Conservation (phyloP, 108 stramenopile species). For the Nitzschia sp. region DNA sequence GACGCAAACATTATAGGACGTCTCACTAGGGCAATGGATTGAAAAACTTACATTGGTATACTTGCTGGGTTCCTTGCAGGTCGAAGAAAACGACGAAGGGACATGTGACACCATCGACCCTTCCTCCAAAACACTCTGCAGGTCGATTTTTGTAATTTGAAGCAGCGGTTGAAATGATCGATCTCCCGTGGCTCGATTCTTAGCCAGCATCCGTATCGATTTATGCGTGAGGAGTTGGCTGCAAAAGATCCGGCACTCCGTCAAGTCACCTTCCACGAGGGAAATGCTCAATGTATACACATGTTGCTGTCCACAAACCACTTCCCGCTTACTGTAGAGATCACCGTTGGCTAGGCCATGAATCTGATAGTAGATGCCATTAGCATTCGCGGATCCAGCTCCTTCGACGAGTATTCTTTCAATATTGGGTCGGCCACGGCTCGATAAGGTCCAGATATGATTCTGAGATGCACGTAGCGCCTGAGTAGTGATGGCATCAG, state of each 20-base stretch:
- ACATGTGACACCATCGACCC: neutral
- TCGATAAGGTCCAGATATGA: conserved; percentile 32
- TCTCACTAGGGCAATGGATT: too few species aligned
- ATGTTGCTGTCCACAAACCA: conserved; percentile 39
- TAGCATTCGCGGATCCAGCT: conserved; percentile 41
- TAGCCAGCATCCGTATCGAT: conserved; percentile 4
- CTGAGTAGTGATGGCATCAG: conserved; percentile 39
- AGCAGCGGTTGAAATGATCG: conserved; percentile 30
- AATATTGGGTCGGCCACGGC: conserved; percentile 31
- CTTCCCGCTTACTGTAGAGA: conserved; percentile 48
- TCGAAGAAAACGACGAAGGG: neutral
- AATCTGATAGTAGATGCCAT: conserved; percentile 59
- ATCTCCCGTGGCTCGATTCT: neutral
- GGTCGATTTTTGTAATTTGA: conserved; percentile 24
- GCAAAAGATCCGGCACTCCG: conserved; percentile 41
- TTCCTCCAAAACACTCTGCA: neutral
- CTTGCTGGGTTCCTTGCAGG: conserved; percentile 4
- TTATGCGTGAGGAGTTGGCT: conserved; percentile 25
- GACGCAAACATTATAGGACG: too few species aligned
- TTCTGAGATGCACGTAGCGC: conserved; percentile 42
- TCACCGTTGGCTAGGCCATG: conserved; percentile 29
- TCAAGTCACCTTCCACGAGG: neutral
- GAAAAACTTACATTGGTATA: conserved; percentile 6
- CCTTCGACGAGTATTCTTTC: conserved; percentile 71
- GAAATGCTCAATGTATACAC: conserved; percentile 33